Evolutionary conservation across 495 filamentous ascomycete genomes (phyloP).

Genomic region (Daldinia childiae): DNA sequence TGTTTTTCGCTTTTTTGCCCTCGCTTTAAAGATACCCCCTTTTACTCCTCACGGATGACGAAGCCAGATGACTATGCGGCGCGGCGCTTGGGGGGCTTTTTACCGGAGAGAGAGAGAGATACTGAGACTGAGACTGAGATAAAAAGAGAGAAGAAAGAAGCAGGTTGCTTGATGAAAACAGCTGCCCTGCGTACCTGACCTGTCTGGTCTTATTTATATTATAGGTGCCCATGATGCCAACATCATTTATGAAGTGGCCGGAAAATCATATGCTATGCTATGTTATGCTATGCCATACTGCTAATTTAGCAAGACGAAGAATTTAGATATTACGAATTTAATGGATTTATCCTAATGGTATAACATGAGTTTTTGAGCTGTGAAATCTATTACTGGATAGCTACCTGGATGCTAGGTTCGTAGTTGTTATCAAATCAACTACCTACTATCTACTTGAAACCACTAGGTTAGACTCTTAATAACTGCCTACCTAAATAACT

Average conservation of each 20-base stretch:
- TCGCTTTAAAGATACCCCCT: slow-evolving; percentile 26
- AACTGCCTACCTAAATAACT: no score
- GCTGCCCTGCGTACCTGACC: neutral
- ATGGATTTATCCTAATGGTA: neutral
- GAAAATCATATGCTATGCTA: neutral
- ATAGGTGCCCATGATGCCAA: neutral
- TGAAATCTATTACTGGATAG: no score
- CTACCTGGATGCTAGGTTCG: no score
- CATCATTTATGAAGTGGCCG: neutral
- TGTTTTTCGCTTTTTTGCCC: slow-evolving; percentile 11
- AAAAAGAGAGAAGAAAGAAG: neutral
- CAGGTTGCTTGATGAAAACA: neutral
- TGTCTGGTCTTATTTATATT: neutral
- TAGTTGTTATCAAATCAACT: no score
- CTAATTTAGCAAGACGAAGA: neutral
- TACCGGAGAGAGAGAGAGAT: neutral
- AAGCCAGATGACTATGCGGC: neutral
- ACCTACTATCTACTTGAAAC: no score
- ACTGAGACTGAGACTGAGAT: neutral
- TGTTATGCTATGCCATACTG: neutral
- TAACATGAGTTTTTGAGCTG: no score
- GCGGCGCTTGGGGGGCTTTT: slow-evolving; percentile 21
- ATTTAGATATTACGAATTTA: neutral
- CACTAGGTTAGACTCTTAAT: no score
- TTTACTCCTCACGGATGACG: slow-evolving; percentile 18